phyloP scores from a whole-genome alignment of 2,329 filamentous ascomycete species.

The Ceratocystis ficicola region DNA sequence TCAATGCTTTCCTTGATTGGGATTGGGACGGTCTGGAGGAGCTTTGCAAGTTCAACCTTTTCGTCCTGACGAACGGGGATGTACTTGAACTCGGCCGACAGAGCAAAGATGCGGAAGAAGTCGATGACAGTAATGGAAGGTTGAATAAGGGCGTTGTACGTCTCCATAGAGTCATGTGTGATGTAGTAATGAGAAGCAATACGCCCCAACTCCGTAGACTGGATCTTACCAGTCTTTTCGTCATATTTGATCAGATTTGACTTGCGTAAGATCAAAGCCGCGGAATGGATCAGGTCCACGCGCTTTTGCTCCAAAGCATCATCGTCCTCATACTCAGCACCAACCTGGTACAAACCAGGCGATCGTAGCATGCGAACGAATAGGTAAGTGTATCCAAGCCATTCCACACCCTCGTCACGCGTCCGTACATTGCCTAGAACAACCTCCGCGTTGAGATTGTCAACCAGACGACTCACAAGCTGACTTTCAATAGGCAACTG shows the following conservation, averaged over 20 bases:
- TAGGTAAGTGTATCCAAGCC: conserved; percentile 95
- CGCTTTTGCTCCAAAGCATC: conserved; percentile 86
- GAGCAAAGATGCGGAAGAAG: conserved; percentile 87
- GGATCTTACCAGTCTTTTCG: conserved; percentile 76
- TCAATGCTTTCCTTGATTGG: conserved; percentile 97
- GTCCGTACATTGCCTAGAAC: conserved; percentile 86
- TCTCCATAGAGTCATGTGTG: conserved; percentile 88
- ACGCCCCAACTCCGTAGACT: conserved; percentile 84
- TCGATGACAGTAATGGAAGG: conserved; percentile 88
- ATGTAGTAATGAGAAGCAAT: conserved; percentile 99
- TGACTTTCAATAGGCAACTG: conserved; percentile 97
- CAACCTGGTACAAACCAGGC: conserved; percentile 88
- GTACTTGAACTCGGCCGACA: conserved; percentile 97
- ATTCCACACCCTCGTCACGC: conserved; percentile 94
- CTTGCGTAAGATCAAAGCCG: conserved; percentile 73
- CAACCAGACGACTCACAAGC: conserved; percentile 79
- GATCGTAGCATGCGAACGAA: conserved; percentile 96
- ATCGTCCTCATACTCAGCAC: conserved; percentile 88
- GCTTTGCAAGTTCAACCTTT: conserved; percentile 87
- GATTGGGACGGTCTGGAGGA: conserved; percentile 80
- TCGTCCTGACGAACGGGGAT: conserved; percentile 96
- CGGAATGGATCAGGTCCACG: conserved; percentile 93
- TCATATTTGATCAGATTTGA: conserved; percentile 90
- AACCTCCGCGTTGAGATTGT: conserved; percentile 92
- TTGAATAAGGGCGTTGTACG: conserved; percentile 90